Evolutionary conservation across 2,329 filamentous ascomycete species (phyloP), one percentile per base, ranked within the genome.

Genomic region (Aspergillus calidoustus): DNA sequence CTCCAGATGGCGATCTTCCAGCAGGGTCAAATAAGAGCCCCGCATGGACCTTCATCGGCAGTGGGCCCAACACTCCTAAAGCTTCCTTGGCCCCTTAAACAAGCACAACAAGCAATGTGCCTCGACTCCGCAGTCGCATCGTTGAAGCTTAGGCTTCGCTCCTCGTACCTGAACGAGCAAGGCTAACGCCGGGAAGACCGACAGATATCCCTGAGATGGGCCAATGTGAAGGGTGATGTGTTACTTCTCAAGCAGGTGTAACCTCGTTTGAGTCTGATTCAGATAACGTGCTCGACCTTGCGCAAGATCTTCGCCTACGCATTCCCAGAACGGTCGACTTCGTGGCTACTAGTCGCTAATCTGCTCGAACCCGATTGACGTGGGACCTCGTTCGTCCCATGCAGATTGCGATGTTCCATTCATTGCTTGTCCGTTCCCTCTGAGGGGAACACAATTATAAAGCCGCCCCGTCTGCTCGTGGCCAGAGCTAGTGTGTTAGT

Each of bases 371-470:
- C 54, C 50, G 50, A 44, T 11, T n/a, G n/a, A 58, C 34, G 59
- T 54, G 59, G 59, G 43, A 50, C 53, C 41, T 54, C 34, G 34
- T 41, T 54, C 22, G 31, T 49, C 22, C 19, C 38, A 11, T 46
- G 28, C 59, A 41, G 38, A 49, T 57, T 57, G 47, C 6, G 23
- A 49, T 52, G 46, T 22, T 52, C 48, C 38, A 28, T 53, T 17
- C 23, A 41, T 43, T 56, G 50, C 15, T 47, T 38, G 22, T 57
- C n/a, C n/a, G 28, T 25, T 15, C 22, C 25, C 19, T 31, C 17
- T 31, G 49, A 38, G 15, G 34, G 30, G 30, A 57, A 41, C 44
- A 55, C 62, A 63, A 30, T 53, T 73, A 74, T 73, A 74, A 74
- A 72, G 66, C 11, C 57, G 54, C 34, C 54, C 22, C 44, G 38